Evolutionary conservation across 2,329 filamentous ascomycete species (phyloP).

Genomic region (Epichloe bromicola): DNA sequence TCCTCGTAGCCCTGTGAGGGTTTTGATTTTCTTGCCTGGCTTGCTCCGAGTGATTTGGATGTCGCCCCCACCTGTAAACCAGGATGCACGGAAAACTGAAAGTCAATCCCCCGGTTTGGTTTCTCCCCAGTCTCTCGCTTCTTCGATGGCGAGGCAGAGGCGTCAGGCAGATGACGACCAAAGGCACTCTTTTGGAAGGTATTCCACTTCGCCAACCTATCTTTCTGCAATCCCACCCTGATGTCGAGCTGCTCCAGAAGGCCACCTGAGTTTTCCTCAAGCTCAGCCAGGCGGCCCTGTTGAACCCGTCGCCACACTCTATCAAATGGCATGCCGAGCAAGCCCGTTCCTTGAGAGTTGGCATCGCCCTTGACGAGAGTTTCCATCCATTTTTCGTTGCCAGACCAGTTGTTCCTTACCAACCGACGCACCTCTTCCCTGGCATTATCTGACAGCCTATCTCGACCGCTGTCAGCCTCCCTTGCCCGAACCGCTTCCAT

Average conservation of each 20-base stretch:
- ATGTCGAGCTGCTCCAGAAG: slow-evolving; percentile 59
- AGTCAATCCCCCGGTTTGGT: slow-evolving; percentile 29
- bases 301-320: slow-evolving; percentile 58
- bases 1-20: slow-evolving; percentile 30
- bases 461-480: slow-evolving; percentile 13
- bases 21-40: slow-evolving; percentile 9
- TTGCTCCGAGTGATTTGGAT: slow-evolving; percentile 14
- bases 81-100: slow-evolving; percentile 42
- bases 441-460: slow-evolving; percentile 27
- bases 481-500: slow-evolving; percentile 31
- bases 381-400: slow-evolving; percentile 61
- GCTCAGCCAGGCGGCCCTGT: slow-evolving; percentile 40
- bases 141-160: slow-evolving; percentile 13
- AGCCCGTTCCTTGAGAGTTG: slow-evolving; percentile 39
- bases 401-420: slow-evolving; percentile 65
- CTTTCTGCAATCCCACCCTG: slow-evolving; percentile 52
- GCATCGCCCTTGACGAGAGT: slow-evolving; percentile 55
- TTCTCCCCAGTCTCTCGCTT: slow-evolving; percentile 10
- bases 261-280: slow-evolving; percentile 37
- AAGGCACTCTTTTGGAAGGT: slow-evolving; percentile 44
- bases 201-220: slow-evolving; percentile 61
- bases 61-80: slow-evolving; percentile 28
- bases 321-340: slow-evolving; percentile 57
- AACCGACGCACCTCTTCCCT: slow-evolving; percentile 42
- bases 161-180: slow-evolving; percentile 17